Evolutionary conservation across 371 early-diverging fungal genomes (phyloP), one percentile per base, ranked within the genome.

Genomic region (Dichotomocladium elegans): DNA sequence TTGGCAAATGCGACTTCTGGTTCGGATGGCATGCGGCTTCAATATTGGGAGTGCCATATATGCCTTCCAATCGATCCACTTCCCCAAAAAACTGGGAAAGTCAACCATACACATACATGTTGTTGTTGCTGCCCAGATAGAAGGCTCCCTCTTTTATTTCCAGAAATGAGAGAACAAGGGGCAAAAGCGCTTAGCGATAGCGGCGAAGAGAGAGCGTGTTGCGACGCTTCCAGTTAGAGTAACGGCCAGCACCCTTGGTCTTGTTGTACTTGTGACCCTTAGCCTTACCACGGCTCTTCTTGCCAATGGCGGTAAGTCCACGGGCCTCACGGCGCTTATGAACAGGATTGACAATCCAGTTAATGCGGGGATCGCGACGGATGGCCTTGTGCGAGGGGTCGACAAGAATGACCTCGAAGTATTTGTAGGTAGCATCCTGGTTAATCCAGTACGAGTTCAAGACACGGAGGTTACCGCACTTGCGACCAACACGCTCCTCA

Each of bases 401-500:
- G 63, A 99, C 98, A 52, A 94, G 85, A 78, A 99, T 99, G 68
- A 98, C 96, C 80, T 99, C 99, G 74, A 79, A 99, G 89, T 90
- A 96, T 86, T 99, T 98, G 91, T 91, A 98, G 70, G 94, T 92
- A 58, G 95, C 80, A 79, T 99, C 99, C 80, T 93, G 89, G 91
- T 96, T 96, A 56, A 99, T 89, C 99, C 98, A 97, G 93, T 99
- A 99, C 42, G 95, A 95, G 91, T 95, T 98, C 51, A 99, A 82
- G 58, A 99, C 95, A 61, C 99, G 91, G 60, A 99, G 80, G 86
- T 94, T 94, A 57, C 82, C 86, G 81, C 94, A 94, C 70, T 86
- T 88, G 74, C 92, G 88, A 58, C 98, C 99, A 47, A 96, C 95
- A 79, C 95, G 91, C 75, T 94, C 92, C 85, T 99, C 99, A 57